phyloP scores from a whole-genome alignment of 805 yeast species.

The Metschnikowia gelsemii region DNA sequence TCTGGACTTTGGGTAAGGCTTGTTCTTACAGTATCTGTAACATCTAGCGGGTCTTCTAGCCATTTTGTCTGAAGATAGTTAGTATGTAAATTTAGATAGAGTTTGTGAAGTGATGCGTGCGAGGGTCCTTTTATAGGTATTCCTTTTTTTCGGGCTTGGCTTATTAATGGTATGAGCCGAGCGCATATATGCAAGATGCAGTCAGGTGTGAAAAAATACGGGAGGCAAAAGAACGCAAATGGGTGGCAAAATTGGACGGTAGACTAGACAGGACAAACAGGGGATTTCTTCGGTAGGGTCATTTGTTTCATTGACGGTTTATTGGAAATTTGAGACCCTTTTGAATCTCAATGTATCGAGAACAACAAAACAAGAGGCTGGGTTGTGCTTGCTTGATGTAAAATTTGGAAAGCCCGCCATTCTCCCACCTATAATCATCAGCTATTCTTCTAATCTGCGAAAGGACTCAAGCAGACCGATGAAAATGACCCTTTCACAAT shows the following conservation, averaged over 20 bases:
- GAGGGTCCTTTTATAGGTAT: conserved; percentile 1
- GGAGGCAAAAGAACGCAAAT: background rate
- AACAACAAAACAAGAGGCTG: no score
- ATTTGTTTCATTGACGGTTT: no score
- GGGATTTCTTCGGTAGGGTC: background rate
- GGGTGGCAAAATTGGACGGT: conserved; percentile 1
- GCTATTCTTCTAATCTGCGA: no score
- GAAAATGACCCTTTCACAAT: no score
- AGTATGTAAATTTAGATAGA: conserved; percentile 16
- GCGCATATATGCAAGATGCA: background rate
- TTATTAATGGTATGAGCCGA: conserved; percentile 9
- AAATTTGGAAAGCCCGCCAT: no score
- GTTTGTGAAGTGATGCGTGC: conserved; percentile 1
- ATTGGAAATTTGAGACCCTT: no score
- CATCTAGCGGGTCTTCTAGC: conserved; percentile 99
- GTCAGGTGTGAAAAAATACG: background rate
- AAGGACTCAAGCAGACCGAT: no score
- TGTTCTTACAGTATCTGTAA: conserved; percentile 99
- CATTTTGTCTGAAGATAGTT: conserved; percentile 62
- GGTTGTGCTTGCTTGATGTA: no score
- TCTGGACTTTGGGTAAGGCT: conserved; percentile 99
- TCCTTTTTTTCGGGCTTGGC: conserved; percentile 1
- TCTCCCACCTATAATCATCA: no score
- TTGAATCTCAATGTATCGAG: no score
- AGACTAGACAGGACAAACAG: background rate